A percentile compares a stretch with the other conserved stretches of the same genome.
These are phyloP conservation scores for Tanozyma kutaoensis DNA, from an alignment of 805 yeast species.

Conservation along the genomic window DNA sequence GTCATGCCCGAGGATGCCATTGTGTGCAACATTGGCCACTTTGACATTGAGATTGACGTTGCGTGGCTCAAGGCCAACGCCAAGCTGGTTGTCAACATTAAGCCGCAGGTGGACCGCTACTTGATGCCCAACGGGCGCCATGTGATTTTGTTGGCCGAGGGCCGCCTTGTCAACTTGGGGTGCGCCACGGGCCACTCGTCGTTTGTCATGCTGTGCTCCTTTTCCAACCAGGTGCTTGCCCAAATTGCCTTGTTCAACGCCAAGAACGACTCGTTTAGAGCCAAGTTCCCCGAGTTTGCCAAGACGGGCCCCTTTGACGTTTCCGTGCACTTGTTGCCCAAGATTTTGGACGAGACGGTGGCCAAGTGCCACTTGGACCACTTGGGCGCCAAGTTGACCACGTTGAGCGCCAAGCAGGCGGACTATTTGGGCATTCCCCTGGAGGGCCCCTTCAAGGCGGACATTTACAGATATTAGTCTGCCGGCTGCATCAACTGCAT, in stretches of 20 bases:
- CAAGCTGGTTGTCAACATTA: slow-evolving; percentile 86
- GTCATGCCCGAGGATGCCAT: slow-evolving; percentile 98
- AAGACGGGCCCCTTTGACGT: slow-evolving; percentile 82
- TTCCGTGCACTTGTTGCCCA: slow-evolving; percentile 95
- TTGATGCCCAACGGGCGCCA: slow-evolving; percentile 82
- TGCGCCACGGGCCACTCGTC: slow-evolving; percentile 99
- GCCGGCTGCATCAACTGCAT: not conserved
- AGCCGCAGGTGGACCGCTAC: slow-evolving; percentile 99
- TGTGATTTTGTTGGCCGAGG: slow-evolving; percentile 93
- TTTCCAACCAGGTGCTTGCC: slow-evolving; percentile 98
- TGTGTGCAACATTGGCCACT: slow-evolving; percentile 99
- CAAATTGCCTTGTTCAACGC: slow-evolving; percentile 96
- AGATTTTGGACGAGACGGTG: slow-evolving; percentile 96
- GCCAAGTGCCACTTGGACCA: slow-evolving; percentile 94
- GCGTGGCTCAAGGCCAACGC: slow-evolving; percentile 97
- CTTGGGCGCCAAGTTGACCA: slow-evolving; percentile 80
- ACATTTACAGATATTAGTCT: slow-evolving; percentile 86
- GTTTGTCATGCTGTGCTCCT: slow-evolving; percentile 98
- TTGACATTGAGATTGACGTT: slow-evolving; percentile 97
- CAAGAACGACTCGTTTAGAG: slow-evolving; percentile 66
- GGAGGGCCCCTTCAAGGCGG: slow-evolving; percentile 97
- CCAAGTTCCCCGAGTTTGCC: slow-evolving; percentile 76
- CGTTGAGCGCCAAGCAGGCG: slow-evolving; percentile 68
- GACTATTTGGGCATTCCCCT: slow-evolving; percentile 86
- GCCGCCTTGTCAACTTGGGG: slow-evolving; percentile 98